These are phyloP conservation scores for Geosiphon pyriformis DNA, from an alignment of 192 early-diverging fungal genomes.

Conservation along the genomic window DNA sequence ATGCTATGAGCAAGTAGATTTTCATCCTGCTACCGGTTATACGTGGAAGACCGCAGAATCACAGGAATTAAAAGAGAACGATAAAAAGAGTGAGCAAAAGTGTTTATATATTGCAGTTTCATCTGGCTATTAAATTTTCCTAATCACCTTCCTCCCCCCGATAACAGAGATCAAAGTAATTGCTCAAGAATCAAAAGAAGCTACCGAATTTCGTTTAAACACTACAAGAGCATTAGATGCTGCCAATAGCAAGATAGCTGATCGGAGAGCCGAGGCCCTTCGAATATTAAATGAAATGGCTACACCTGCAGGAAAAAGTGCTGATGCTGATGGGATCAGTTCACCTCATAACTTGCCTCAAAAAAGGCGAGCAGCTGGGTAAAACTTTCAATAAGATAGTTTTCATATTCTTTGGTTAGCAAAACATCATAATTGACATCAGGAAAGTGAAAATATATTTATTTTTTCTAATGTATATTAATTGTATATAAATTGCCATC, in stretches of 20 bases:
- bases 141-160: constrained; percentile 3
- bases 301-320: background rate
- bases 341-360: background rate
- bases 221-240: background rate
- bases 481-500: too few species aligned
- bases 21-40: constrained; percentile 55
- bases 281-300: background rate
- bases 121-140: background rate
- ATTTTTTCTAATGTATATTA: too few species aligned
- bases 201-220: constrained; percentile 1
- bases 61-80: too few species aligned
- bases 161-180: constrained; percentile 5
- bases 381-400: too few species aligned
- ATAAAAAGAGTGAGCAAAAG: background rate
- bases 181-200: constrained; percentile 14
- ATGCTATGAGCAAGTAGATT: constrained; percentile 46
- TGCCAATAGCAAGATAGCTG: background rate
- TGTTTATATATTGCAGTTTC: background rate
- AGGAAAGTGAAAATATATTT: too few species aligned
- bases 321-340: background rate
- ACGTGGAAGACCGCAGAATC: constrained; percentile 35
- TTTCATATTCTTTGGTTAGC: too few species aligned
- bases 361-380: too few species aligned
- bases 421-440: too few species aligned
- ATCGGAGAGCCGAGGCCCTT: background rate